These are phyloP conservation scores for Larix kaempferi DNA, from an alignment of 75 land plant species.

Conservation along the genomic window DNA sequence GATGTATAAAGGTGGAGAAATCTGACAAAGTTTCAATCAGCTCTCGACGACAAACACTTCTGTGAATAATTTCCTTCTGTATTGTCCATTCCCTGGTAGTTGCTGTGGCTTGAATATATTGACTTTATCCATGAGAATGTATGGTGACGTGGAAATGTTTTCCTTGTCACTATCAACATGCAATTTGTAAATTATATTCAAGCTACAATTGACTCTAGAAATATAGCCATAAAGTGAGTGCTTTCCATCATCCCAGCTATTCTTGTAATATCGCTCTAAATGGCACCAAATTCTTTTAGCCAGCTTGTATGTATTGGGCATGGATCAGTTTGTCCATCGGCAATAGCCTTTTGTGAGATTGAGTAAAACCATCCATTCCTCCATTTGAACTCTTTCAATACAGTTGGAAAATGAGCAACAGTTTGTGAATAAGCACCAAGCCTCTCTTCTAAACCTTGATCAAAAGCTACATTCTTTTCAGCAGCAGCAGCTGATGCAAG, in stretches of 20 bases:
- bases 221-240: no score
- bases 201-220: no score
- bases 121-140: no score
- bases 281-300: conserved; percentile 77
- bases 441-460: conserved; percentile 76
- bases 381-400: conserved; percentile 98
- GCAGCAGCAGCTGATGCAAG: conserved; percentile 84
- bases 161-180: no score
- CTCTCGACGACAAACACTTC: no score
- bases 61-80: no score
- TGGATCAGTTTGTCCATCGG: conserved; percentile 74
- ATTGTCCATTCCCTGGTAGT: no score
- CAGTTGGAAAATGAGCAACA: conserved; percentile 96
- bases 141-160: no score
- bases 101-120: no score
- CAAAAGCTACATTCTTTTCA: conserved; percentile 67
- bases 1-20: conserved; percentile 19
- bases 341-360: conserved; percentile 64
- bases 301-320: conserved; percentile 92
- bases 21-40: no score
- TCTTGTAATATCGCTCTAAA: conserved; percentile 12
- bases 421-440: conserved; percentile 94
- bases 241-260: no score
- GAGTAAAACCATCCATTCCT: conserved; percentile 97
- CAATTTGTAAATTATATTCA: no score